Conservation (phyloP, 2,329 filamentous ascomycete genomes). For the Pezicula radicicola region DNA sequence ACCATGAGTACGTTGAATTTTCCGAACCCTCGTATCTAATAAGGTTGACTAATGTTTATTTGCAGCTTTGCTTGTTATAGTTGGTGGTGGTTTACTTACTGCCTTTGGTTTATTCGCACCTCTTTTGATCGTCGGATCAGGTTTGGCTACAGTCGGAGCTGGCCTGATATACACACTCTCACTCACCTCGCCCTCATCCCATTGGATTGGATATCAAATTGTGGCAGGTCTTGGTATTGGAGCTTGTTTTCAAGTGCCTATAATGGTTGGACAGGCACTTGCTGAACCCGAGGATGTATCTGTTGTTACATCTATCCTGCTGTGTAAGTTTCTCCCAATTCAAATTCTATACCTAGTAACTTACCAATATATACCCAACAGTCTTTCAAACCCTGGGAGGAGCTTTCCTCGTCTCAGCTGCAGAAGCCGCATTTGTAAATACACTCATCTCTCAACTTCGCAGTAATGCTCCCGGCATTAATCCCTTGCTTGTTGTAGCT, state of each 20-base stretch:
- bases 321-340: too few relatives aligned
- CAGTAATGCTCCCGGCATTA: constrained; percentile 24
- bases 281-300: constrained; percentile 49
- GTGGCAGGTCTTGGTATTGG: constrained; percentile 45
- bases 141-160: constrained; percentile 38
- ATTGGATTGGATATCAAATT: constrained; percentile 53
- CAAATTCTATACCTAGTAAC: too few relatives aligned
- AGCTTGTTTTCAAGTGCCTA: constrained; percentile 43
- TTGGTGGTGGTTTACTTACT: constrained; percentile 37
- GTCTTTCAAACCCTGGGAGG: constrained; percentile 59
- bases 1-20: too few relatives aligned
- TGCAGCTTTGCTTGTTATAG: constrained; percentile 38
- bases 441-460: constrained; percentile 22
- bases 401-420: constrained; percentile 55
- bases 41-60: constrained; percentile 40
- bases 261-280: constrained; percentile 48
- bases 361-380: constrained; percentile 32
- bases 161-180: constrained; percentile 39
- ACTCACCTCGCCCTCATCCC: constrained; percentile 38
- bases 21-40: constrained; percentile 34
- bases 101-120: constrained; percentile 39
- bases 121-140: constrained; percentile 42
- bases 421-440: constrained; percentile 44
- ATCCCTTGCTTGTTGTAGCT: constrained; percentile 31
- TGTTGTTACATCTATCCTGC: constrained; percentile 46